phyloP scores from a whole-genome alignment of 2,329 filamentous ascomycete species.

The Ceratocystis ficicola region DNA sequence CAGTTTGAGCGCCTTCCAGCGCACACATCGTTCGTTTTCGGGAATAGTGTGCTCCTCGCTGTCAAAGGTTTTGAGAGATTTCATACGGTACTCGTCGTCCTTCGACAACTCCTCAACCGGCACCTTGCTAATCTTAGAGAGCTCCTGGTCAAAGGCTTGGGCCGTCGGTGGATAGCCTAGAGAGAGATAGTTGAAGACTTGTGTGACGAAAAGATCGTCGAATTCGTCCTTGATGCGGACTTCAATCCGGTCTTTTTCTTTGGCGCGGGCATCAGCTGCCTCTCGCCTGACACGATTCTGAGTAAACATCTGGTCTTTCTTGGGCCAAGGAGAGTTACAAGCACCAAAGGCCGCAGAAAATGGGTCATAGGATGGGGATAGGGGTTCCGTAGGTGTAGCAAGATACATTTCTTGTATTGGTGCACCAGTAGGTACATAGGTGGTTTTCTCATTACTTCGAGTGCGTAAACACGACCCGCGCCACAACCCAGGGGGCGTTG shows the following conservation, averaged over 20 bases:
- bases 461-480: constrained; percentile 51
- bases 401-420: constrained; percentile 17
- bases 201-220: constrained; percentile 73
- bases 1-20: constrained; percentile 71
- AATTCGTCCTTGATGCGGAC: constrained; percentile 54
- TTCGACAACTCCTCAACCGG: constrained; percentile 54
- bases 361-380: constrained; percentile 29
- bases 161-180: constrained; percentile 83
- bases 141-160: constrained; percentile 69
- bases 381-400: constrained; percentile 18
- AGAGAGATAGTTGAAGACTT: constrained; percentile 94
- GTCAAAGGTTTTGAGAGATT: constrained; percentile 61
- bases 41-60: constrained; percentile 27
- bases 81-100: constrained; percentile 51
- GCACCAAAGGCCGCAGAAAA: constrained; percentile 32
- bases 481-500: constrained; percentile 50
- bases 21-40: constrained; percentile 41
- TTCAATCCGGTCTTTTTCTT: constrained; percentile 40
- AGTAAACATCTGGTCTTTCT: constrained; percentile 13
- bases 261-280: not conserved
- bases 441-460: constrained; percentile 9
- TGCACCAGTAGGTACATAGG: constrained; percentile 16
- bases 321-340: not conserved
- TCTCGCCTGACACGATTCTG: constrained; percentile 10
- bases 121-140: constrained; percentile 68